Conservation (phyloP, 2,329 filamentous ascomycete species). For the Didymella exigua region DNA sequence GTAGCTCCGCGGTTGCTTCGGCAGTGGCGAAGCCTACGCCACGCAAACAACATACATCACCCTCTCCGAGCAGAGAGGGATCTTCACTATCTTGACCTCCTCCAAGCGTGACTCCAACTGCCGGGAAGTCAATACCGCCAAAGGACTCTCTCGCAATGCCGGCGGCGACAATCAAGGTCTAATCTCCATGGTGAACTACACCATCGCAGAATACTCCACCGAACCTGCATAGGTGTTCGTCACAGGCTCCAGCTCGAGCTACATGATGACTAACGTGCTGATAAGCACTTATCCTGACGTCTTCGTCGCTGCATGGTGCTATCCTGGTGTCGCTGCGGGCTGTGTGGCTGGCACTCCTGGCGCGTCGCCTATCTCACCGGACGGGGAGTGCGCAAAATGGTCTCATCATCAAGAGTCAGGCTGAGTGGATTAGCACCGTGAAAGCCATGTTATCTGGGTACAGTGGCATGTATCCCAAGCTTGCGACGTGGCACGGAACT, state of each 20-base stretch:
- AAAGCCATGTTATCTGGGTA: constrained; percentile 47
- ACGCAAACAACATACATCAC: constrained; percentile 30
- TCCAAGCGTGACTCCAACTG: constrained; percentile 58
- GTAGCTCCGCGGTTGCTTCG: constrained; percentile 38
- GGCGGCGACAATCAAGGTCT: constrained; percentile 63
- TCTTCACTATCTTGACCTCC: constrained; percentile 64
- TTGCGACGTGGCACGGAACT: constrained; percentile 48
- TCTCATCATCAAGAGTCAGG: constrained; percentile 22
- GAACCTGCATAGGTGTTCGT: constrained; percentile 56
- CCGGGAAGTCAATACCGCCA: constrained; percentile 64
- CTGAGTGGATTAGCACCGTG: constrained; percentile 43
- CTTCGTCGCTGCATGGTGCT: constrained; percentile 33
- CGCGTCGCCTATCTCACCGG: constrained; percentile 22
- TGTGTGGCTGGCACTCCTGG: constrained; percentile 52
- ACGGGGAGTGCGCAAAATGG: constrained; percentile 31
- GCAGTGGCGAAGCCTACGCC: constrained; percentile 46
- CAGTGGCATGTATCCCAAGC: constrained; percentile 41
- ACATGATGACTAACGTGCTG: constrained; percentile 44
- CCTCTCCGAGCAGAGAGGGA: constrained; percentile 60
- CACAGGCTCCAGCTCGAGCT: constrained; percentile 34
- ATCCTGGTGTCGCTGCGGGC: constrained; percentile 36
- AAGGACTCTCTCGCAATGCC: constrained; percentile 60
- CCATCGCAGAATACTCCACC: constrained; percentile 57
- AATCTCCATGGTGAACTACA: constrained; percentile 64
- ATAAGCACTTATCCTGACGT: constrained; percentile 38